Base-by-base conservation (phyloP, 108 stramenopile species). In the Conticribra guillardii region DNA sequence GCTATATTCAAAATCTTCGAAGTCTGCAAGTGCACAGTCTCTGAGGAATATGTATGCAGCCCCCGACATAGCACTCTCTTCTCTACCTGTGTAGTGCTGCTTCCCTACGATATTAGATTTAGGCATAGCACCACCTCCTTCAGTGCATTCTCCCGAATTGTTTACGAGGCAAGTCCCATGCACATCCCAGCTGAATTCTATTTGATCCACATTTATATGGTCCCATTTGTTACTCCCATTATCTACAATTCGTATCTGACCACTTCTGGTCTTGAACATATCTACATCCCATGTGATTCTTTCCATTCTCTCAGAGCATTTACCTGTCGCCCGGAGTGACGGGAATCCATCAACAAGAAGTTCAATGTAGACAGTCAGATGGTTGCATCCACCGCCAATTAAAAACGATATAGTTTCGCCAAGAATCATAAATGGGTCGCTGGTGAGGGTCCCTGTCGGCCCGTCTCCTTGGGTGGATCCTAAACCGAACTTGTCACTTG, bases 301-400 rank as follows among this genome's bases (percentile, higher is more conserved):
- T 1, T 81, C 73, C 89, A 95, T 88, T 23, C 54, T 53, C 75
- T 91, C 92, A 44, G 37, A 3, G 48, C 94, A 95, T 29, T 33
- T 54, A 9, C 94, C 94, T n/a, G 94, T 93, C 1, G 75, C 84
- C 19, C 85, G 60, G 16, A 84, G 71, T 7, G 90, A 80, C 9
- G 83, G 59, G 24, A 69, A 74, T 7, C 91, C 90, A 64, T 95
- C 94, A n/a, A 90, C 86, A 17, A 92, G 49, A 8, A 95, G 84
- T 50, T 95, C 94, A 9, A 93, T 85, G 67, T 85, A 95, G n/a
- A 61, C 74, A 34, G 63, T 70, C 27, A 71, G 31, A 44, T 78
- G 68, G 65, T 93, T 85, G 62, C 94, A 95, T 2, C 94, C 94
- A 16, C 94, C 94, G 5, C 91, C 91, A 23, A 95, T 71, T 23